Base-by-base conservation (phyloP, 1,284 basidiomycete species). In the Boletus sp. region DNA sequence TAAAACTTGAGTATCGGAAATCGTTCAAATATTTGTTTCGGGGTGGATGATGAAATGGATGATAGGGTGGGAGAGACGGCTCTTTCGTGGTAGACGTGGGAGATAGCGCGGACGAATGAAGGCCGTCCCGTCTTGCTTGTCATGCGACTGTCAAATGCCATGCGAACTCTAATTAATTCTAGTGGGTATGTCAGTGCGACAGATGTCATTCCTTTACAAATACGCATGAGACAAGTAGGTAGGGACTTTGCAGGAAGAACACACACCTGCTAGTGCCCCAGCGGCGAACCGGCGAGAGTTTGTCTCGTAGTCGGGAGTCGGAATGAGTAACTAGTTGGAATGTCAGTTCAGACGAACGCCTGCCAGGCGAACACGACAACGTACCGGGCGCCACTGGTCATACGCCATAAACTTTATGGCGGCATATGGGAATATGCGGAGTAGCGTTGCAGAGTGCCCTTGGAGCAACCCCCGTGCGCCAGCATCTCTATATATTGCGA, bases 401-500 rank as follows among this genome's bases (percentile, higher is more conserved):
- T 99, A 99, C 3, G 91, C 84, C 87, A 98, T 94, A 65, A 94
- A 99, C 70, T 97, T 98, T 69, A 99, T 90, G 43, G 88, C 93
- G 33, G 96, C 96, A 66, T 99, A 64, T 27, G 96, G 95, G 65
- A 98, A 97, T 60, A 89, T 80, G 50, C 86, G 82, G 44, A 88
- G 69, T 43, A 89, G 74, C 5, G 95, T 98, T 22, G 92, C 91
- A 20, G 91, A 92, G 68, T 99, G 95, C 2, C 96, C 96, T 74
- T 97, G 94, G 53, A 97, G 84, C 37, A 99, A 74, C 0, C 93
- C 95, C 43, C 84, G 72, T 8, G 84, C 54, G 2, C 96, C 96
- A 41, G 75, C 73, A 16, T 85, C 73, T 47, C 66, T 68, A 62
- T 92, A 92, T 56, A 99, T 97, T 52, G 84, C 77, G 25, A 71